Evolutionary conservation across 371 early-diverging fungal species (phyloP), one percentile per base, ranked within the genome.

Genomic region (Lichtheimia ornata): DNA sequence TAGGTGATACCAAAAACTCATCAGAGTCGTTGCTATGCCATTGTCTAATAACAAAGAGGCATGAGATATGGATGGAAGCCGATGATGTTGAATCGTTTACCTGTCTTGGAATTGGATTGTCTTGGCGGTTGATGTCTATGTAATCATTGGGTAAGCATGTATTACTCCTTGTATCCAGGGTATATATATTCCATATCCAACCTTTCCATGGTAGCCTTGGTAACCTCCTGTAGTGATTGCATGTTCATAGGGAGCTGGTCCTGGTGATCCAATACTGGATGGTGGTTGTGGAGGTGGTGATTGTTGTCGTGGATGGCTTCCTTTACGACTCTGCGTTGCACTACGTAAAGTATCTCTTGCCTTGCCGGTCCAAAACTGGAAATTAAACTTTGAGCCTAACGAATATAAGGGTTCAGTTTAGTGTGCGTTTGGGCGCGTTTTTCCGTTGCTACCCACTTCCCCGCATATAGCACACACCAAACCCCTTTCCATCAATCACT

Each of bases 341-440:
- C 35, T 35, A 11, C 35, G 35, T 22, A 53, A 43, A 12, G 49
- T 53, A 6, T 58, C 64, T 47, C 56, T 64, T 14, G 59, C 53
- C 20, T 59, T 58, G 44, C 53, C 59, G 9, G 52, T 58, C 64
- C 64, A 64, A 47, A 64, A 64, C n/a, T 64, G 64, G 17, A 58
- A 58, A 41, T 59, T 53, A 42, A 64, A 64, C 51, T 47, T 64
- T 9, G 59, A 62, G 27, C 44, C 54, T 35, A 44, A 35, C 2
- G 41, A 28, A 44, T 53, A 30, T 53, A 1, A 52, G 53, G 18
- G 28, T 44, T 22, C 25, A 7, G 42, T 51, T 53, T 44, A 44
- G 35, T 35, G 35, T 35, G 35, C 9, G 6, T 6, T 35, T 5
- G 9, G 9, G 35, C 35, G 35, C 35, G 35, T 35, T 35, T 35